phyloP scores from a whole-genome alignment of 139 green algal species.

The Micractinium sp. region DNA sequence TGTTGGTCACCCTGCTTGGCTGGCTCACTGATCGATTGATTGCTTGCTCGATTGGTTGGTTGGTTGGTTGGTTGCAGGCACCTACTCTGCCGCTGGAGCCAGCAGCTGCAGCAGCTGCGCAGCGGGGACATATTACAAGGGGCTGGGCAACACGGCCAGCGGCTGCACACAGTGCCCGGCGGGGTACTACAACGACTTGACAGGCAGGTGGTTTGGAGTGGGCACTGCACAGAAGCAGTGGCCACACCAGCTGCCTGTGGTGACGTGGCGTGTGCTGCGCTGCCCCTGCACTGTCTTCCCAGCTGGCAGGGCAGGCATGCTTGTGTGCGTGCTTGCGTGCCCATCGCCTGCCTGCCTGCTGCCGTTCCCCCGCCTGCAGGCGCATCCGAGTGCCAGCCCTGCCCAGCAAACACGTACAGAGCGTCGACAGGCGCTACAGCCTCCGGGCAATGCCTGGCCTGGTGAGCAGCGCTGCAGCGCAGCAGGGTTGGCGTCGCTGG shows the following conservation, averaged over 20 bases:
- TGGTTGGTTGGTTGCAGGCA: not conserved
- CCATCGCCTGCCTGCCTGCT: not conserved
- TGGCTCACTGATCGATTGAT: too few relatives aligned
- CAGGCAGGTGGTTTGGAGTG: too few relatives aligned
- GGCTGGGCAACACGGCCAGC: not conserved
- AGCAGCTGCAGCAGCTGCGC: not conserved
- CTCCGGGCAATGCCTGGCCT: not conserved
- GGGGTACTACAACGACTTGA: not conserved
- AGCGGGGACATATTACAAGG: not conserved
- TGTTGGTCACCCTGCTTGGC: too few relatives aligned
- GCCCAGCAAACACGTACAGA: not conserved
- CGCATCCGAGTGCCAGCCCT: not conserved
- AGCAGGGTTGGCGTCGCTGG: too few relatives aligned
- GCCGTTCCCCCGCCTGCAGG: not conserved
- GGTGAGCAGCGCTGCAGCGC: too few relatives aligned
- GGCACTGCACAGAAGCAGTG: too few relatives aligned
- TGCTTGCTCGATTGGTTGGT: not conserved
- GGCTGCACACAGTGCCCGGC: not conserved
- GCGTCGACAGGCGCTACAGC: not conserved
- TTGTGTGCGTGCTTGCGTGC: not conserved
- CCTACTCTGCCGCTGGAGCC: not conserved
- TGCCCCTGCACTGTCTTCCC: not conserved
- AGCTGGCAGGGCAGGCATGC: too few relatives aligned
- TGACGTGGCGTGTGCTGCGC: too few relatives aligned
- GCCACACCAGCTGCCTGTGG: too few relatives aligned